Base-by-base conservation (phyloP, 2,329 filamentous ascomycete species). In the Thielaviopsis euricoi region DNA sequence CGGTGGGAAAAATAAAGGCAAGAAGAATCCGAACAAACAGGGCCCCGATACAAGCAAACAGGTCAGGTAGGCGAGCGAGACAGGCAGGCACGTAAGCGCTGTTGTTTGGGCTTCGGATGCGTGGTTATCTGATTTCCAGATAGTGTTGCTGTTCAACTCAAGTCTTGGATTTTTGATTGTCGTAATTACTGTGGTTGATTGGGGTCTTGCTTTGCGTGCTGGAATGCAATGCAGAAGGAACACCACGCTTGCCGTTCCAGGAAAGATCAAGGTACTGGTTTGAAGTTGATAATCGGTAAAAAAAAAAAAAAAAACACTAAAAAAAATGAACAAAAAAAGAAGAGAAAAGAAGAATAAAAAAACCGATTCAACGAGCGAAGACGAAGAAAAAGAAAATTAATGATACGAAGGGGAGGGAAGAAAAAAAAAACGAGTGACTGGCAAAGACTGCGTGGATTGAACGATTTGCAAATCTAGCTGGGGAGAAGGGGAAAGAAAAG, bases 401-500 rank as follows among this genome's bases (percentile, higher is more conserved):
- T 15, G n/a, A 43, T 17, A n/a, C 6, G 37, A n/a, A n/a, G 37
- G 37, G 37, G 37, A 17, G 10, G 37, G 37, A n/a, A n/a, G 37
- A 7, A 5, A n/a, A 3, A 13, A 17, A 40, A 40, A 58, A 58
- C 58, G 58, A 60, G 33, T 58, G 58, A 60, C 58, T 55, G 52
- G 48, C 49, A 22, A n/a, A 58, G 21, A 19, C 23, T 33, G 43
- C 26, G 56, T 52, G 49, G 21, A 22, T n/a, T 21, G 52, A 50
- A 6, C 37, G 29, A 58, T 25, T 33, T 33, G 29, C 29, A n/a
- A 37, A n/a, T 55, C 40, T 40, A 25, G 40, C 21, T 52, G 43
- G 52, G 50, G 33, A 57, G 23, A 29, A 19, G 26, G 22, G 17
- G 25, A 55, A 25, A 6, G 26, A 23, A 49, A 12, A 49, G 52